A percentile compares a stretch with the other conserved stretches of the same genome.
These are phyloP conservation scores for Phanerodontia chrysosporium DNA, from an alignment of 768 basidiomycete genomes.

Conservation along the genomic window DNA sequence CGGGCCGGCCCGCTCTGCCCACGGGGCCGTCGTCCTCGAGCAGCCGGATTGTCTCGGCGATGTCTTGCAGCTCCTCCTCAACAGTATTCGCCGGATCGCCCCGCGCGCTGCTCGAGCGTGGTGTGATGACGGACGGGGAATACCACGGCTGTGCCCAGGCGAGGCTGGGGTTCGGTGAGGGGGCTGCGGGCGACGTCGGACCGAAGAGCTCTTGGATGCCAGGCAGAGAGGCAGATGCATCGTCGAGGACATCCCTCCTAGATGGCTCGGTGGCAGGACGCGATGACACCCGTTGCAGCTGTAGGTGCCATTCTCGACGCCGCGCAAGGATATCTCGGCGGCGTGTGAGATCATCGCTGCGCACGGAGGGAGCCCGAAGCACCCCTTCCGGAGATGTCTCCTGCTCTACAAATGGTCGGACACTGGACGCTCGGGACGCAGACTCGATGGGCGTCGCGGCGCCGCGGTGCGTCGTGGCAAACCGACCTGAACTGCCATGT, in stretches of 20 bases:
- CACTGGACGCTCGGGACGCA: too few species aligned
- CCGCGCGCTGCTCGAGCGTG: neutral
- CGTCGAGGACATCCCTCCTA: neutral
- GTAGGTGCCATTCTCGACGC: neutral
- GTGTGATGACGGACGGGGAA: neutral
- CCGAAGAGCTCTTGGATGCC: neutral
- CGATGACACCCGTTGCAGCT: neutral
- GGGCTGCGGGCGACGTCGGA: neutral
- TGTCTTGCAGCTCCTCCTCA: neutral
- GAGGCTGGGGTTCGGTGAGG: too few species aligned
- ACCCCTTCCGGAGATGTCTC: neutral
- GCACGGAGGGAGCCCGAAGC: neutral
- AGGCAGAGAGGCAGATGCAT: neutral
- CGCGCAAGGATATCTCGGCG: neutral
- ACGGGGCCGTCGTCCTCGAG: neutral
- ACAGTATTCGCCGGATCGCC: neutral
- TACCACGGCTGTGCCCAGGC: too few species aligned
- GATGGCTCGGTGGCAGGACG: neutral
- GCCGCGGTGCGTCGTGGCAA: neutral
- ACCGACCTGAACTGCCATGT: too few species aligned
- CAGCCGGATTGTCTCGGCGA: neutral
- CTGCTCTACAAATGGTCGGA: too few species aligned
- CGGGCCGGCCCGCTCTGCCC: too few species aligned
- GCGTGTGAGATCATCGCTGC: neutral
- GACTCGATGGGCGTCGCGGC: too few species aligned